Evolutionary conservation across 495 filamentous ascomycete genomes (phyloP), one percentile per base, ranked within the genome.

Genomic region (Tricharina praecox): DNA sequence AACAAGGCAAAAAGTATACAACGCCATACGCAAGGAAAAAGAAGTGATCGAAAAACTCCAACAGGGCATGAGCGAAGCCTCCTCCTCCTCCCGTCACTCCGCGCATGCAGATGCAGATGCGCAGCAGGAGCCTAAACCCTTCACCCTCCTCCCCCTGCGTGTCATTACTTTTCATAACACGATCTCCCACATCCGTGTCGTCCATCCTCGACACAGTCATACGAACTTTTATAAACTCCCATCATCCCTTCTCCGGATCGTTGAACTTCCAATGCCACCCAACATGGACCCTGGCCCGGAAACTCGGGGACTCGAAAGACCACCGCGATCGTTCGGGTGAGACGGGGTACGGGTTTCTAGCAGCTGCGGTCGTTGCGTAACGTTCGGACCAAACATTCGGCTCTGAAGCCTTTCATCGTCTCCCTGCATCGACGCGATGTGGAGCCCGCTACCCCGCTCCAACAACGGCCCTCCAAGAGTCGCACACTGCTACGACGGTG

Each of bases 381-480:
- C 8, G 23, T 13, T 43, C 26, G 40, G 40, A 9, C 40, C 40
- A 23, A 46, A 46, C 26, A 46, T 46, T 23, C 43, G 15, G 28
- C 26, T 35, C 30, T 33, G 26, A 9, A 35, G 16, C 44, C 58
- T 53, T 20, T 61, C 58, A 50, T 53, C 56, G 47, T 60, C 58
- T 38, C 56, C 58, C 18, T 51, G 56, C 44, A 60, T 60, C 42
- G 50, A 50, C 8, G 55, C 49, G 36, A 51, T 51, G 35, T 60
- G 47, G 15, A 61, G 53, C 40, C 58, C 58, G 47, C 49, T 55
- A 50, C 51, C 55, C 48, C 47, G 48, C 52, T 93, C 85, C 48
- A 93, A 67, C 25, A 96, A 72, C 35, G 82, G 82, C 10, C 86
- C 86, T 51, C 90, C 88, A 23, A 96, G 76, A 2, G 88, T 95